phyloP scores from a whole-genome alignment of 495 filamentous ascomycete species.

The Friedmanniomyces simplex region DNA sequence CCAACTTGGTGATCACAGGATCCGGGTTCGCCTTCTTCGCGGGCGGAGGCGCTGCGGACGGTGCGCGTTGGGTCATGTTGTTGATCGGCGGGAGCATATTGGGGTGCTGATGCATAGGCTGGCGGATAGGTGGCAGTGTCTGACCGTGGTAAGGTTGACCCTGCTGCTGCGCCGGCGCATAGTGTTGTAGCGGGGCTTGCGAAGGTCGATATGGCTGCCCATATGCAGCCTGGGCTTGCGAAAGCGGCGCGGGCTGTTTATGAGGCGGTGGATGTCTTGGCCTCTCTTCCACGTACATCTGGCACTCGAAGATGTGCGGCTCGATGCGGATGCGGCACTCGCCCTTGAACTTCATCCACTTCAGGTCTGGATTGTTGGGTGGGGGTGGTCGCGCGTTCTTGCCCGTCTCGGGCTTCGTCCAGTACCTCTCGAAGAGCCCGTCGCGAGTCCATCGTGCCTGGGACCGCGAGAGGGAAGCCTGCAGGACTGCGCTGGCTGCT shows the following conservation, averaged over 20 bases:
- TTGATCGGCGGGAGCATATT: constrained; percentile 16
- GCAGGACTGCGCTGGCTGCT: constrained; percentile 61
- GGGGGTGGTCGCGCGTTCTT: constrained; percentile 32
- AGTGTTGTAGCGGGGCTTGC: no score
- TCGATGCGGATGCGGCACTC: constrained; percentile 72
- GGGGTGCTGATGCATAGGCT: background rate
- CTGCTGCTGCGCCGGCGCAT: constrained; percentile 28
- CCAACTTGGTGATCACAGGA: constrained; percentile 90
- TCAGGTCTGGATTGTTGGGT: constrained; percentile 71
- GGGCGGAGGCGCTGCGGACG: constrained; percentile 1
- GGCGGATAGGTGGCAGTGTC: background rate
- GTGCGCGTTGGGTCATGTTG: constrained; percentile 1
- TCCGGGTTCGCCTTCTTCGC: constrained; percentile 43
- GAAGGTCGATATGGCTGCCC: constrained; percentile 16
- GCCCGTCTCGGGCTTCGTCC: constrained; percentile 58
- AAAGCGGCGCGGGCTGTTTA: constrained; percentile 45
- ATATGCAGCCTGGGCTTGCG: constrained; percentile 4
- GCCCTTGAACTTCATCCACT: constrained; percentile 78
- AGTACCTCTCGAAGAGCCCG: constrained; percentile 84
- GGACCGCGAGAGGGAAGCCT: constrained; percentile 71
- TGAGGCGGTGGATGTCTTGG: constrained; percentile 38
- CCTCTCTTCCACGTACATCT: constrained; percentile 77
- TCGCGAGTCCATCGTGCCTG: constrained; percentile 81
- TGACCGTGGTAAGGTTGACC: constrained; percentile 26
- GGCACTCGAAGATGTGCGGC: constrained; percentile 82